Evolutionary conservation across 352 stramenopile genomes (phyloP).

Genomic region (Labyrinthula sp.): DNA sequence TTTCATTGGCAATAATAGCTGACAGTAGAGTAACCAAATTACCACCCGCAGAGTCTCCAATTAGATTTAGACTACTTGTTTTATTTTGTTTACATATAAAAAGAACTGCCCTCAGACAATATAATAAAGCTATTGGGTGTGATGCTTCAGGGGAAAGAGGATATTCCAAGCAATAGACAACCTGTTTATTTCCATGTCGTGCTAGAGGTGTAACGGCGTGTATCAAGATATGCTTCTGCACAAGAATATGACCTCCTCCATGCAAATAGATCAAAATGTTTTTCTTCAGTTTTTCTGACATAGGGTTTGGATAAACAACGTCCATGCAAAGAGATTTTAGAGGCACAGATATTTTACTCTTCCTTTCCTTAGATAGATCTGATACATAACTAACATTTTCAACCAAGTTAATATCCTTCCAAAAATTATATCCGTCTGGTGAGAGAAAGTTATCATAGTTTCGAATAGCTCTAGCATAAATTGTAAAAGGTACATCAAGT

Average conservation of each 20-base stretch:
- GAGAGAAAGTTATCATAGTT: too few species aligned
- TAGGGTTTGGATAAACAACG: too few species aligned
- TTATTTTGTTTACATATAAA: too few species aligned
- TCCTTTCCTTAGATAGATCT: too few species aligned
- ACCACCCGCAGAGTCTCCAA: slow-evolving; percentile 24
- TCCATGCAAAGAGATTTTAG: too few species aligned
- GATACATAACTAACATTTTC: too few species aligned
- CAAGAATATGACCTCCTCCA: slow-evolving; percentile 16
- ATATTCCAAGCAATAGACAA: slow-evolving; percentile 18
- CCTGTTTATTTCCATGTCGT: slow-evolving; percentile 2
- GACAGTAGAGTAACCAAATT: slow-evolving; percentile 20
- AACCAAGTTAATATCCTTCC: too few species aligned
- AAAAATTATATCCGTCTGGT: too few species aligned
- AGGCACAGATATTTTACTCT: too few species aligned
- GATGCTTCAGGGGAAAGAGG: slow-evolving; percentile 16
- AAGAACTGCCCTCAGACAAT: slow-evolving; percentile 6
- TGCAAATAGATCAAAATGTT: slow-evolving; percentile 20
- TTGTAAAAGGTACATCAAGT: too few species aligned
- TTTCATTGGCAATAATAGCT: slow-evolving; percentile 11
- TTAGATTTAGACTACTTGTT: slow-evolving; percentile 11
- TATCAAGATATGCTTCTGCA: slow-evolving; percentile 11
- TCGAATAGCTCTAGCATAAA: too few species aligned
- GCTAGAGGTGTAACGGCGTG: slow-evolving; percentile 20
- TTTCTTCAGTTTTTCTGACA: too few species aligned
- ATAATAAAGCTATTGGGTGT: slow-evolving; percentile 8